phyloP scores from a whole-genome alignment of 441 rosid species.

The Adansonia grandidieri region DNA sequence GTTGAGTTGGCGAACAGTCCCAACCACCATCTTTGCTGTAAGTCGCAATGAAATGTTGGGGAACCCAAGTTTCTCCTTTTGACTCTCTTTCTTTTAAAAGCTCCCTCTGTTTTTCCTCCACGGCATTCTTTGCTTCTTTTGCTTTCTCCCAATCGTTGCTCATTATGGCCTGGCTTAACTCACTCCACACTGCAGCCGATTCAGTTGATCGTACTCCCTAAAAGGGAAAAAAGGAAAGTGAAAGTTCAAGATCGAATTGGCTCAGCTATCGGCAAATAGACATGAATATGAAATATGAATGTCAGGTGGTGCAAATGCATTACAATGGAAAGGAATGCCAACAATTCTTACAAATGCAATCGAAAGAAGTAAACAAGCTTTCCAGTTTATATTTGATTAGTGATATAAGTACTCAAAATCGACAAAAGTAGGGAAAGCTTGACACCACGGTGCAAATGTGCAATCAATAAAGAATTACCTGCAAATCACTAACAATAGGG shows the following conservation, averaged over 20 bases:
- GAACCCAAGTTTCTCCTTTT: constrained; percentile 57
- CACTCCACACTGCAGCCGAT: constrained; percentile 74
- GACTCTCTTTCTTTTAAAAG: constrained; percentile 46
- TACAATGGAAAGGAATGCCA: neutral
- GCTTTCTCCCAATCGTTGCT: constrained; percentile 75
- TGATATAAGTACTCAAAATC: neutral
- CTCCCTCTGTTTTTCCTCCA: constrained; percentile 75
- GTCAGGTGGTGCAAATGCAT: neutral
- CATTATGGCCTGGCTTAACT: constrained; percentile 58
- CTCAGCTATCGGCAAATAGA: neutral
- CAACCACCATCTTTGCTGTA: constrained; percentile 54
- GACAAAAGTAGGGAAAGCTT: neutral
- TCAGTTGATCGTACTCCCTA: constrained; percentile 64
- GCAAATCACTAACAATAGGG: constrained; percentile 46
- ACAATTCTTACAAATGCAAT: neutral
- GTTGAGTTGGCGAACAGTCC: constrained; percentile 63
- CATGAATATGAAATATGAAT: neutral
- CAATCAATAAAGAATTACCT: neutral
- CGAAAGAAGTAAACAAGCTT: neutral
- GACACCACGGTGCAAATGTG: neutral
- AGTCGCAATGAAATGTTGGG: constrained; percentile 59
- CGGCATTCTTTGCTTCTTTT: constrained; percentile 58
- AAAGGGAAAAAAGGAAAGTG: neutral
- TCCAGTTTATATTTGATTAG: neutral
- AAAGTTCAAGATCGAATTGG: neutral